Base-by-base conservation (phyloP, 2,329 filamentous ascomycete species). In the Talaromyces sp. region DNA sequence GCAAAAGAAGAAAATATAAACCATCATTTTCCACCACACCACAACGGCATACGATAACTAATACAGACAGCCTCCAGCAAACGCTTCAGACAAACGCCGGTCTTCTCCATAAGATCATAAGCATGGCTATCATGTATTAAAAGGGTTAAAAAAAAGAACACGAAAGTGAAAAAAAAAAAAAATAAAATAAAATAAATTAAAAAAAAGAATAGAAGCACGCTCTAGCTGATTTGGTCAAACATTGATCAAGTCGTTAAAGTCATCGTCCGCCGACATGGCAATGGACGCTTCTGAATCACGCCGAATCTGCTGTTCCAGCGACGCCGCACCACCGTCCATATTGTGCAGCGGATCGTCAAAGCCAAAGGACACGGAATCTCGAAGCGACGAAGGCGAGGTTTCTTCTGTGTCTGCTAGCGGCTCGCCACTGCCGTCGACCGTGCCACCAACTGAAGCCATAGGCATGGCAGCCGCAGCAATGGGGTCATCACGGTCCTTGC, bases 241-340 rank as follows among this genome's bases (percentile, higher is more conserved):
- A 56, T 73, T 73, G 62, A 73, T 71, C 60, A 73, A 61, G 54
- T 73, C 69, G 27, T 72, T 70, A 62, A 73, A 73, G 17, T 64
- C 64, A 29, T 73, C 71, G 27, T 72, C 70, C 1, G 69, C 61
- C 13, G 69, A 70, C 58, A 73, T 69, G 2, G 67, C 64, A 17
- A 73, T 60, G 4, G 71, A 69, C 0, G 66, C 63, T 41, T 71
- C 69, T 4, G 71, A 71, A 27, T 70, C 68, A 0, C 70, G 66
- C 9, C 69, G 70, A 35, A 73, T 58, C 62, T 71, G 67, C 56
- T 71, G 70, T 51, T 72, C 69, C 51, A 71, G 62, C 2, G 65
- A 62, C 1, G 63, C 63, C 2, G 64, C 64, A 57, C 60, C 64
- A 57, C 60, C 11, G 61, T 71, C 71, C 49, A 71, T 59, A 26